Percentiles rank a stretch among this genome's conserved stretches.
These are phyloP conservation scores for Candida railenensis DNA, from an alignment of 805 yeast genomes.

Conservation along the genomic window DNA sequence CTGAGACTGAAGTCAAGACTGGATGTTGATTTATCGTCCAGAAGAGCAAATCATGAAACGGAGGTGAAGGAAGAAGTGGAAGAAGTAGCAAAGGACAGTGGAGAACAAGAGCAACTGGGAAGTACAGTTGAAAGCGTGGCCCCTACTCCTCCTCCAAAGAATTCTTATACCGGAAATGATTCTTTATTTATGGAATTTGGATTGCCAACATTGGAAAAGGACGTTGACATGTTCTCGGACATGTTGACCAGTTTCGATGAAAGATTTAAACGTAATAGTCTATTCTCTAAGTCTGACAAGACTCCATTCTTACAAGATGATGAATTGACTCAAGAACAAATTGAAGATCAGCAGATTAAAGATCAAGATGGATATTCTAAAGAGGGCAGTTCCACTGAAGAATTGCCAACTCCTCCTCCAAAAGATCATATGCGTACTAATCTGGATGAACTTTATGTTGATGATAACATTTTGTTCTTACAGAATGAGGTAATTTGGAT, in stretches of 20 bases:
- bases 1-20: not conserved
- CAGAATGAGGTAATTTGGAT: slow-evolving; percentile 26
- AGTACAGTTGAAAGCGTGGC: not conserved
- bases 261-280: slow-evolving; percentile 12
- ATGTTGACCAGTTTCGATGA: slow-evolving; percentile 26
- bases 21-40: not conserved
- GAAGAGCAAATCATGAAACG: not conserved
- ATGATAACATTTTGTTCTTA: slow-evolving; percentile 29
- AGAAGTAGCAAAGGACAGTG: not conserved
- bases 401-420: not conserved
- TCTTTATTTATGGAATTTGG: slow-evolving; percentile 8
- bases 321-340: slow-evolving; percentile 41
- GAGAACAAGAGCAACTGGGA: not conserved
- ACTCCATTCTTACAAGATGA: slow-evolving; percentile 37
- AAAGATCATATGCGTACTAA: slow-evolving; percentile 8
- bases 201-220: slow-evolving; percentile 28
- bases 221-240: slow-evolving; percentile 27
- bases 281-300: slow-evolving; percentile 10
- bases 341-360: slow-evolving; percentile 35
- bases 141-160: slow-evolving; percentile 3
- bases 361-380: slow-evolving; percentile 17
- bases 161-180: not conserved
- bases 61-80: not conserved
- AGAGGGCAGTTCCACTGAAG: not conserved
- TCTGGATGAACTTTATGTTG: slow-evolving; percentile 26